Base-by-base conservation (phyloP, 352 stramenopile genomes). In the Phytophthora cactorum region DNA sequence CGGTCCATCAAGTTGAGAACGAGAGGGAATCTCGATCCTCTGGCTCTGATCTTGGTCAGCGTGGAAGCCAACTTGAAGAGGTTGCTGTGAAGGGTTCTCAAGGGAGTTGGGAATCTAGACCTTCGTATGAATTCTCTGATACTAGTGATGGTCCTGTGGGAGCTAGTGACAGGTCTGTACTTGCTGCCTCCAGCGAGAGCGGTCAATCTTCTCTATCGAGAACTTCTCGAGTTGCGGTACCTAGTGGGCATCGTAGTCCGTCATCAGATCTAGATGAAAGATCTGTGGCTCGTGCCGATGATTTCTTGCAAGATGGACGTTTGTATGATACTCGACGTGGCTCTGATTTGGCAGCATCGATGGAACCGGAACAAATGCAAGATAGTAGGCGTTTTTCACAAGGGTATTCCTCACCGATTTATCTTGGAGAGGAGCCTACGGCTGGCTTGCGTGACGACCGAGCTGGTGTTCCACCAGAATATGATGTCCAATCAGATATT, bases 21-120 rank as follows among this genome's bases (percentile, higher is more conserved):
- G 31, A 63, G 12, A 12, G 14, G n/a, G 32, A 17, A 44, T 38
- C 31, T 25, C 12, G 29, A 29, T 27, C 25, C 2, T 65, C 53
- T 36, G 36, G 43, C 17, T 57, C 49, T 45, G 49, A 65, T 47
- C 4, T 3, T 53, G 47, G 22, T n/a, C 29, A 61, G 22, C 47
- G 28, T 34, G 25, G 27, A 53, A 41, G 28, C 34, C 32, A 61
- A n/a, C 41, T 59, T 8, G 39, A 69, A 27, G 49, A 51, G 11
- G 17, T 39, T 59, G 14, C 4, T 39, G 31, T n/a, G 27, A 10
- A n/a, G 2, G 46, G 11, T 36, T 34, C 14, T 43, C 55, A 38
- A 56, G 53, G 27, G 31, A 34, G 17, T 52, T 5, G 3, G 10
- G 3, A 14, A 25, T 50, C 17, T 22, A 22, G 22, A 22, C 22